phyloP scores from a whole-genome alignment of 1,139 yeast genomes.

The Saccharomyces hybrid region DNA sequence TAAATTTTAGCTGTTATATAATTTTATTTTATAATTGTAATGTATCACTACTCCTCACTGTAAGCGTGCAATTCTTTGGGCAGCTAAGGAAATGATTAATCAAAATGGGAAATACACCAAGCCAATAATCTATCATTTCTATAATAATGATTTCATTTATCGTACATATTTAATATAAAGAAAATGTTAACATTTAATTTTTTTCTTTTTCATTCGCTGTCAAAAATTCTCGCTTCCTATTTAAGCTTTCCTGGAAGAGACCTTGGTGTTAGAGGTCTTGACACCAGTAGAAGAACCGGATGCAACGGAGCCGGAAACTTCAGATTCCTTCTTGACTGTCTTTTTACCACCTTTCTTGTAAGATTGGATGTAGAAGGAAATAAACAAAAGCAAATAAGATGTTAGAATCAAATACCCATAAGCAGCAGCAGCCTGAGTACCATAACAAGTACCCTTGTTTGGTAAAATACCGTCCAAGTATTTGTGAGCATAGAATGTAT shows the following conservation, averaged over 20 bases:
- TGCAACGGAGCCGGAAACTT: conserved; percentile 25
- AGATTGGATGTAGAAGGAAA: conserved; percentile 85
- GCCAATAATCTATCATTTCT: neutral
- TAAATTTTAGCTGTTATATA: neutral
- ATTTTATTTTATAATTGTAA: neutral
- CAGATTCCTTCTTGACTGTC: conserved; percentile 39
- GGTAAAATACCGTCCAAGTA: conserved; percentile 57
- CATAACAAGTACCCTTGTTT: conserved; percentile 80
- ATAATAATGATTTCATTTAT: conserved; percentile 1
- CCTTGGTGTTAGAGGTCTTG: conserved; percentile 32
- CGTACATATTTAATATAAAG: neutral
- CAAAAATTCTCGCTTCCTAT: conserved; percentile 1
- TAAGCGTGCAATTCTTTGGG: neutral
- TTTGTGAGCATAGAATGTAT: conserved; percentile 61
- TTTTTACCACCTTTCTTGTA: conserved; percentile 47
- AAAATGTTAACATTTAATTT: neutral
- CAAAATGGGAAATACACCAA: neutral
- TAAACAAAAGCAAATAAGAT: conserved; percentile 81
- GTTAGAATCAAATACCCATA: conserved; percentile 86
- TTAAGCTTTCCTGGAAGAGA: conserved; percentile 39
- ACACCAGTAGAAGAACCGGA: conserved; percentile 34
- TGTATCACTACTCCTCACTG: neutral
- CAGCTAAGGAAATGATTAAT: neutral
- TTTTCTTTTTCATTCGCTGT: neutral
- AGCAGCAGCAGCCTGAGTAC: conserved; percentile 86